Conservation (phyloP, 345 rosid genomes). For the Pistacia integerrima region DNA sequence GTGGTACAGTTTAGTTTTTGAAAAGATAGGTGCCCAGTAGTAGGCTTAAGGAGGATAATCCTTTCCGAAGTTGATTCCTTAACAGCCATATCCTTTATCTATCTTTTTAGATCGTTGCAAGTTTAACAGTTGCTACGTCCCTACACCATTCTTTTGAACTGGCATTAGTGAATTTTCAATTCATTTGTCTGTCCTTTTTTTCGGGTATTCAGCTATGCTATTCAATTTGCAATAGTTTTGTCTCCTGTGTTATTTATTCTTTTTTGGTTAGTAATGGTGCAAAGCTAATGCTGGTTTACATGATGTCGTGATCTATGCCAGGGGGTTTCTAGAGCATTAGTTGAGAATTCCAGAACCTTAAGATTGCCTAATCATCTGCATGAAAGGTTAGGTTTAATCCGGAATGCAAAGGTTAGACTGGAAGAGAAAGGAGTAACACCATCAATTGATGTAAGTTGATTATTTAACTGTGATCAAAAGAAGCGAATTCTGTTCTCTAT, state of each 20-base stretch:
- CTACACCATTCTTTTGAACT: background rate
- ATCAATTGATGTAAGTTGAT: conserved; percentile 75
- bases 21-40: background rate
- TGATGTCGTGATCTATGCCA: conserved; percentile 29
- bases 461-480: background rate
- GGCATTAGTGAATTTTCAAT: background rate
- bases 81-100: background rate
- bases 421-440: conserved; percentile 87
- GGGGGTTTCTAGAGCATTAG: conserved; percentile 93
- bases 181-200: background rate
- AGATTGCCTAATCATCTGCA: conserved; percentile 87
- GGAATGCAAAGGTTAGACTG: conserved; percentile 84
- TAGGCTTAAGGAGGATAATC: background rate
- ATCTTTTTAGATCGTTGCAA: background rate
- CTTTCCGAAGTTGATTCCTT: background rate
- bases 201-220: background rate
- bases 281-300: conserved; percentile 17
- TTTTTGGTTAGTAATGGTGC: background rate
- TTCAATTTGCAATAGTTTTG: background rate
- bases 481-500: background rate
- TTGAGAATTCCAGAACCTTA: conserved; percentile 81
- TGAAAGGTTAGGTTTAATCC: conserved; percentile 80
- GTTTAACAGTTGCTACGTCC: background rate
- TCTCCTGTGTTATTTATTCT: background rate
- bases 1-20: background rate